Evolutionary conservation across 305 asterid genomes (phyloP).

Genomic region (Salvia sclarea): DNA sequence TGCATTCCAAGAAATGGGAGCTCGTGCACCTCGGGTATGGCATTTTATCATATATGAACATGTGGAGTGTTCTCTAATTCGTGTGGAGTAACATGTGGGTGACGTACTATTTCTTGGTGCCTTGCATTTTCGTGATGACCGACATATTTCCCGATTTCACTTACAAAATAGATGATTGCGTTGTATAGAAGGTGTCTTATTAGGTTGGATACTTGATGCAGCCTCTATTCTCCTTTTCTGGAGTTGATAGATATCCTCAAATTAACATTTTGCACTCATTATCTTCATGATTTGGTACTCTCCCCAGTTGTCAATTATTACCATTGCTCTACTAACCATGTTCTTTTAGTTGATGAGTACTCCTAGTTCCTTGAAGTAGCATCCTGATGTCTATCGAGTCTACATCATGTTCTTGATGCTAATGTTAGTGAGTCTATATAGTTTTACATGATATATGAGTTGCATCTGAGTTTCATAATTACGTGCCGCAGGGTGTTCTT

Average conservation of each 20-base stretch:
- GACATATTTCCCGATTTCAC: neutral
- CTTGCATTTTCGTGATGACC: constrained; percentile 16
- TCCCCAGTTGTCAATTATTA: constrained; percentile 2
- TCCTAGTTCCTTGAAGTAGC: constrained; percentile 11
- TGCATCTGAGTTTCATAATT: constrained; percentile 36
- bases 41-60: constrained; percentile 25
- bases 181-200: neutral
- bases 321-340: constrained; percentile 4
- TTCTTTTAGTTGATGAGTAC: neutral
- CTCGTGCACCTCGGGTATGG: constrained; percentile 99
- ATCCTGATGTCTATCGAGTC: constrained; percentile 16
- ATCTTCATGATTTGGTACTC: constrained; percentile 2
- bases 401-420: neutral
- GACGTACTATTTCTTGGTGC: constrained; percentile 13
- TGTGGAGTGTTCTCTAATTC: constrained; percentile 21
- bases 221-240: neutral
- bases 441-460: constrained; percentile 14
- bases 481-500: constrained; percentile 81
- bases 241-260: constrained; percentile 5
- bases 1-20: constrained; percentile 98
- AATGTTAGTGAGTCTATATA: constrained; percentile 2
- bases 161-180: neutral
- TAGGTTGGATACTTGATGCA: constrained; percentile 10
- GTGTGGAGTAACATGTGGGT: constrained; percentile 15
- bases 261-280: constrained; percentile 9